phyloP scores from a whole-genome alignment of 176 grass and related monocot species.

The Oryza punctata region DNA sequence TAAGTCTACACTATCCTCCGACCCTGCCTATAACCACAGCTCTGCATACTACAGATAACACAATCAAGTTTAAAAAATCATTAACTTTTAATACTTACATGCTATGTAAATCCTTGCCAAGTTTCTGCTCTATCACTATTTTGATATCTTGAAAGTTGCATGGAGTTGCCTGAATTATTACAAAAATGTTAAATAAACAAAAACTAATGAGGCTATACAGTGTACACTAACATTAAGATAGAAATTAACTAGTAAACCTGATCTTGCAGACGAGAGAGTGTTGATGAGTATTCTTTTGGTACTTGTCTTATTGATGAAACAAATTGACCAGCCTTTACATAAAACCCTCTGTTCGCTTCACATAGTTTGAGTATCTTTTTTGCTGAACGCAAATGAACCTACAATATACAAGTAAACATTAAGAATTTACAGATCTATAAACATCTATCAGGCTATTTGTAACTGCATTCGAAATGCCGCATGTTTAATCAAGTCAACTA shows the following conservation, averaged over 20 bases:
- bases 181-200: conserved; percentile 35
- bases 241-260: conserved; percentile 53
- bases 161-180: conserved; percentile 67
- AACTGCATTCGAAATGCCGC: background rate
- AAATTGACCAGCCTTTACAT: conserved; percentile 98
- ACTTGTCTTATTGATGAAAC: conserved; percentile 90
- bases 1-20: too few relatives aligned
- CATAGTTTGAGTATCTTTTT: conserved; percentile 76
- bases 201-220: conserved; percentile 8
- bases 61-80: background rate
- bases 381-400: conserved; percentile 88
- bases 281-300: conserved; percentile 84
- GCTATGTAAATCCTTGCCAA: conserved; percentile 70
- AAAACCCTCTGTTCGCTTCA: conserved; percentile 85
- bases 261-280: conserved; percentile 84
- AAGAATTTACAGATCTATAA: background rate
- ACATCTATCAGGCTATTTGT: background rate
- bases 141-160: conserved; percentile 78
- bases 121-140: conserved; percentile 65
- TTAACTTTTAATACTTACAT: conserved; percentile 55
- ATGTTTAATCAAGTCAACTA: background rate
- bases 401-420: background rate
- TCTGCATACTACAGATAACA: background rate
- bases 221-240: background rate
- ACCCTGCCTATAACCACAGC: background rate